Evolutionary conservation across 192 early-diverging fungal species (phyloP), one percentile per base, ranked within the genome.

Genomic region (Backusella westeae): DNA sequence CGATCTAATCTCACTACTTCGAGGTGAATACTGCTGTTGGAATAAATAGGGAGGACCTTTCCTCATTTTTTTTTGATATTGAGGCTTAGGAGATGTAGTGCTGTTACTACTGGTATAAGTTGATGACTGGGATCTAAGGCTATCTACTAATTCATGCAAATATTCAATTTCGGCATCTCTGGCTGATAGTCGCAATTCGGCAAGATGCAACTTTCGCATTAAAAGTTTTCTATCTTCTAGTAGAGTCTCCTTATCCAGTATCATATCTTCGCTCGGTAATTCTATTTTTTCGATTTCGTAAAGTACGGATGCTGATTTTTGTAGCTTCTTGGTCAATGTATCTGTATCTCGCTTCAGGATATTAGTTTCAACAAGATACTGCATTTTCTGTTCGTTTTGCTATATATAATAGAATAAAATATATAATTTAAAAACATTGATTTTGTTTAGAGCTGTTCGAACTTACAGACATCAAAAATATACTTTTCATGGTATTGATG

Each of bases 121-220:
- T 29, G 10, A 29, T n/a, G 67, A 26, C 14, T 36, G 36, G 32
- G 66, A n/a, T 52, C 36, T 39, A 26, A 34, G 23, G 26, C 12
- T 66, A 41, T 74, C 44, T 19, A 81, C n/a, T 46, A 67, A 23
- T 35, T 77, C 75, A 41, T 73, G 75, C 36, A 77, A 49, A 66
- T 78, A 78, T 12, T 80, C 79, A 3, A 83, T 32, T 69, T 83
- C 78, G n/a, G 75, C 75, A 67, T 83, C 78, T 49, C 78, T 73
- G 26, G 78, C 69, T n/a, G 72, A 56, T 21, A 77, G 36, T 46
- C 82, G 78, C 12, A 79, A 65, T 67, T 83, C 72, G 17, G 74
- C 72, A 34, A 80, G 49, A 21, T 76, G 82, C 19, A 80, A 29
- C 49, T 80, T 83, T 23, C 79, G 72, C 29, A 74, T 19, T 56